Percentiles rank a stretch among this genome's conserved stretches.
Evolutionary conservation across 352 stramenopile species (phyloP).

Genomic region (Globisporangium acanthophoron): DNA sequence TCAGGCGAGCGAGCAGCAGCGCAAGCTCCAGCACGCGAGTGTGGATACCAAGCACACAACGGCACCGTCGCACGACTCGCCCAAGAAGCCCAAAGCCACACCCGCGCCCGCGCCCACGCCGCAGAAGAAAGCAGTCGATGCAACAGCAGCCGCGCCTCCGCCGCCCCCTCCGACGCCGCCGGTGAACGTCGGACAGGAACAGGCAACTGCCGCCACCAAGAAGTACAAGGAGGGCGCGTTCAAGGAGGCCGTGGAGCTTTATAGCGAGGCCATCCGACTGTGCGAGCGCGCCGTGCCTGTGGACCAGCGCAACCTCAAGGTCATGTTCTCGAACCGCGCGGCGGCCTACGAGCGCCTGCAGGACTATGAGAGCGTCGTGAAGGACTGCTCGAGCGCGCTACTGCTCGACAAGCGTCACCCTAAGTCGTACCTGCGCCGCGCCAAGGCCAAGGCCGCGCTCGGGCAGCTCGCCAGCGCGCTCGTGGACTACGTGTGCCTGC

Average conservation of each 20-base stretch:
- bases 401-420: conserved; percentile 61
- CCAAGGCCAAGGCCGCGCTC: conserved; percentile 50
- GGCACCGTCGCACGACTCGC: conserved; percentile 13
- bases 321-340: conserved; percentile 83
- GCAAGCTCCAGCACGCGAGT: conserved; percentile 17
- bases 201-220: conserved; percentile 63
- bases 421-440: conserved; percentile 75
- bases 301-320: conserved; percentile 73
- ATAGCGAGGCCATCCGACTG: conserved; percentile 56
- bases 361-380: conserved; percentile 53
- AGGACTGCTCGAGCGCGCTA: conserved; percentile 55
- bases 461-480: conserved; percentile 54
- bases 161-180: background rate
- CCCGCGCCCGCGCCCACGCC: conserved; percentile 13
- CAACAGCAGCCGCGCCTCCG: background rate
- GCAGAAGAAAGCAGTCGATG: conserved; percentile 24
- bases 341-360: conserved; percentile 68
- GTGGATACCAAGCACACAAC: conserved; percentile 17
- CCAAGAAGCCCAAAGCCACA: conserved; percentile 26
- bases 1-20: conserved; percentile 5
- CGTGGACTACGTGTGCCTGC: conserved; percentile 74
- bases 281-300: conserved; percentile 48
- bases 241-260: conserved; percentile 61
- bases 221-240: conserved; percentile 78
- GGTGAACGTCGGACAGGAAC: conserved; percentile 45